Base-by-base conservation (phyloP, 331 rosid genomes). In the Rhamnella rubrinervis region DNA sequence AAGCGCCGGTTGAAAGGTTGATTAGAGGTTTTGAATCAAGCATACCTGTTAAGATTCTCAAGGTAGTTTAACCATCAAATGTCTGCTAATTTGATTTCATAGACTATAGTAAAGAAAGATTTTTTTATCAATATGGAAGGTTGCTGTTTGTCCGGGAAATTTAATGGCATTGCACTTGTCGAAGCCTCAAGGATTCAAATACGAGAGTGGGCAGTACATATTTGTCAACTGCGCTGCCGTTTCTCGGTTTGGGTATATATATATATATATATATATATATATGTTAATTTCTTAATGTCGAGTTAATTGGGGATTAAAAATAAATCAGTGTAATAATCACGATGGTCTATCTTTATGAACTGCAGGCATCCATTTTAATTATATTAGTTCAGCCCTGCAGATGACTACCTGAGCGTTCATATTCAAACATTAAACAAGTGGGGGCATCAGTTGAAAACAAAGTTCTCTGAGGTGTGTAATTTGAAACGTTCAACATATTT, bases 131-230 rank as follows among this genome's bases (percentile, higher is more conserved):
- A 16, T 15, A 7, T 65, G 65, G 73, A 66, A 91, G 97, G 97
- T 92, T 79, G 98, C 95, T 70, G 89, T 89, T 50, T 92, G 89
- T 77, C 95, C 97, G 5, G 97, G 97, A 61, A 92, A 89, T 72
- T 96, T 92, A 28, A 67, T 92, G 77, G 70, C 86, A 51, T 77
- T 92, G 78, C 86, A 87, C 73, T 76, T 89, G 96, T 82, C 96
- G 3, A 89, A 89, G 81, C 97, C 97, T 13, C 91, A 85, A 63
- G 96, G 95, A 3, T 89, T 92, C 79, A 87, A 80, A 66, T 84
- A 92, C 83, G 82, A 76, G 73, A 89, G 97, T 65, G 97, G 97
- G n/a, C 97, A 92, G 73, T 92, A 92, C 87, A 89, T 89, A 88
- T 92, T 89, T 77, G 82, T 92, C 74, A 92, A 92, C 63, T 92